Evolutionary conservation across 2,329 filamentous ascomycete species (phyloP).

Genomic region (Trichoderma gracile): DNA sequence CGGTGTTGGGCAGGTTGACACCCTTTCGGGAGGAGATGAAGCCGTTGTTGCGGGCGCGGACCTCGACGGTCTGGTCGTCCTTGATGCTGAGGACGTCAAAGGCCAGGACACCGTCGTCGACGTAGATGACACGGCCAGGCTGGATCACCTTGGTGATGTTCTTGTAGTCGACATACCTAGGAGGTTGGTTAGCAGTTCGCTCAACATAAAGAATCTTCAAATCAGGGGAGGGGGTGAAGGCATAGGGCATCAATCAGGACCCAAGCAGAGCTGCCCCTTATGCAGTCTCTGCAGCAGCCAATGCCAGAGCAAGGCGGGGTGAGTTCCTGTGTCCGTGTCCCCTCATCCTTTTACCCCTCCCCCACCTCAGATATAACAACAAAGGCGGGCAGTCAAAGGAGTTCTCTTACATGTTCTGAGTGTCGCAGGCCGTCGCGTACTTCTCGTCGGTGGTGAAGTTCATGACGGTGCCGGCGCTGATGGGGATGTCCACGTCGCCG

Average conservation of each 20-base stretch:
- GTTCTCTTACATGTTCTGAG: slow-evolving; percentile 81
- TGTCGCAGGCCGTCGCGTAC: slow-evolving; percentile 80
- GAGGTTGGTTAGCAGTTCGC: slow-evolving; percentile 6
- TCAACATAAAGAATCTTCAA: too few species aligned
- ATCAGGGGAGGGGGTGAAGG: not conserved
- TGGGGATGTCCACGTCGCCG: slow-evolving; percentile 86
- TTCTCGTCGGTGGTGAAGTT: slow-evolving; percentile 97
- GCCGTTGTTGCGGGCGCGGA: slow-evolving; percentile 91
- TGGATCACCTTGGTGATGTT: slow-evolving; percentile 99
- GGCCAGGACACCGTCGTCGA: slow-evolving; percentile 96
- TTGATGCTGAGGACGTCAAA: slow-evolving; percentile 89
- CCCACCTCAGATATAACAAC: not conserved
- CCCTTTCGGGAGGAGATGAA: slow-evolving; percentile 99
- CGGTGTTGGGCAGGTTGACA: slow-evolving; percentile 97
- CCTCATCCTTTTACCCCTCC: not conserved
- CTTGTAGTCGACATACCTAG: slow-evolving; percentile 96
- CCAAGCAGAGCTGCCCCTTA: not conserved
- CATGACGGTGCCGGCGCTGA: slow-evolving; percentile 78
- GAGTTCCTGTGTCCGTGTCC: not conserved
- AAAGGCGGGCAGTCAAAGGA: not conserved
- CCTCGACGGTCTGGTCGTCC: slow-evolving; percentile 85
- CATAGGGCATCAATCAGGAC: slow-evolving; percentile 9
- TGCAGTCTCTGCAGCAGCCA: not conserved
- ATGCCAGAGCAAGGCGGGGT: slow-evolving; percentile 1
- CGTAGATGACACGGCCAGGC: slow-evolving; percentile 90